A percentile compares a stretch with the other conserved stretches of the same genome.
Evolutionary conservation across 495 filamentous ascomycete genomes (phyloP).

Genomic region (Tuber calosporum): DNA sequence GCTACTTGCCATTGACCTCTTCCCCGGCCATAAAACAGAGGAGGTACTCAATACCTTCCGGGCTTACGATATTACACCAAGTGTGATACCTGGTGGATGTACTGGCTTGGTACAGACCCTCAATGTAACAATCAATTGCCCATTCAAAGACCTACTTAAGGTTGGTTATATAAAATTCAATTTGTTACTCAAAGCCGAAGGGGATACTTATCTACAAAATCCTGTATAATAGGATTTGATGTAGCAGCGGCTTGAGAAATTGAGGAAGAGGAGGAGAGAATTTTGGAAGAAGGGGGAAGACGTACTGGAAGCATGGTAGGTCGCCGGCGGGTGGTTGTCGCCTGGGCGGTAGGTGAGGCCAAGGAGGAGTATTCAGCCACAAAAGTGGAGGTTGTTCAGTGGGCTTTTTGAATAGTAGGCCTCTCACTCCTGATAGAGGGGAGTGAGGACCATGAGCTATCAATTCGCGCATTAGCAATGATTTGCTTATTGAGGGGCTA

Average conservation of each 20-base stretch:
- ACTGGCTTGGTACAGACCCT: not conserved
- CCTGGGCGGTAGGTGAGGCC: not conserved
- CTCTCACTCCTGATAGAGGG: not conserved
- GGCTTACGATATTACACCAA: not conserved
- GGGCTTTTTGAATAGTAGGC: not conserved
- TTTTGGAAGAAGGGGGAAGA: no score
- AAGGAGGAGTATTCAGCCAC: not conserved
- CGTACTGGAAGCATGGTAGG: no score
- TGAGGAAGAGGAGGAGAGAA: no score
- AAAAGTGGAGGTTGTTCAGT: not conserved
- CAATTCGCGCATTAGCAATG: not conserved
- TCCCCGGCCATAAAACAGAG: slow-evolving; percentile 5
- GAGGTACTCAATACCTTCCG: not conserved
- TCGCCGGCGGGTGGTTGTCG: no score
- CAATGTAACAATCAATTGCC: slow-evolving; percentile 6
- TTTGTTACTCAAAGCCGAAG: slow-evolving; percentile 7
- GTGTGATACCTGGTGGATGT: not conserved
- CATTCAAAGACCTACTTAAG: not conserved
- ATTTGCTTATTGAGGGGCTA: not conserved
- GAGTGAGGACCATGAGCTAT: not conserved
- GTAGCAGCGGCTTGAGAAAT: not conserved
- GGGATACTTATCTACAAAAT: not conserved
- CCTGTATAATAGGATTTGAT: not conserved
- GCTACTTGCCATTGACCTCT: not conserved
- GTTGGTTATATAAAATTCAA: not conserved